Base-by-base conservation (phyloP, 75 land plant genomes). In the Pseudotsuga menziesii region DNA sequence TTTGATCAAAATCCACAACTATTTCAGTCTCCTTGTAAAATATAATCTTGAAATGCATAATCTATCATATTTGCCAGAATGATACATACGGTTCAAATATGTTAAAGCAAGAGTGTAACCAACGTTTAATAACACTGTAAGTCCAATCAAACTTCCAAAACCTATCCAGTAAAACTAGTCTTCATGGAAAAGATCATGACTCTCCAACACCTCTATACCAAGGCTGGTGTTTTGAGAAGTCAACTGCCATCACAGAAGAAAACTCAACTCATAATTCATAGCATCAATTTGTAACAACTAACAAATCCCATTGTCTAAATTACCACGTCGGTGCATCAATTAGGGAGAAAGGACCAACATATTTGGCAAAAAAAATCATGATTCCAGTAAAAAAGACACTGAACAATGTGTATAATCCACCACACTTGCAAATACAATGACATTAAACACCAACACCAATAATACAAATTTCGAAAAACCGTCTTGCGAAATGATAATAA, bases 121-220 rank as follows among this genome's bases (percentile, higher is more conserved):
- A 15, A 76, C 20, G 57, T 83, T 83, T 78, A 83, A 83, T 17
- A 83, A 36, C 57, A 80, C 52, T 52, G 72, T 75, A 57, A 80
- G 75, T 57, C 73, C 82, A 32, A 76, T 22, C 17, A 83, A 77
- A 19, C 67, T 77, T 56, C 74, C 85, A 27, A 82, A 41, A 20
- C 82, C 82, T 36, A 83, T 56, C 85, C 85, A 83, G 57, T 83
- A 83, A 83, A 83, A 83, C 52, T 83, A 76, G 16, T 25, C 85
- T 55, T 76, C 41, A 6, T 22, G 39, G 55, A 58, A 75, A 35
- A 80, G 22, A 2, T 59, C 82, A 75, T 35, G 72, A 29, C 64
- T 75, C 25, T 56, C 69, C 74, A 83, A 39, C 17, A 75, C 71
- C 58, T 83, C 22, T 16, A 80, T 59, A 3, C 83, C 85, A 57